A percentile compares a stretch with the other conserved stretches of the same genome.
Conservation (phyloP, 306 rosid species). For the Carpinus fangiana region DNA sequence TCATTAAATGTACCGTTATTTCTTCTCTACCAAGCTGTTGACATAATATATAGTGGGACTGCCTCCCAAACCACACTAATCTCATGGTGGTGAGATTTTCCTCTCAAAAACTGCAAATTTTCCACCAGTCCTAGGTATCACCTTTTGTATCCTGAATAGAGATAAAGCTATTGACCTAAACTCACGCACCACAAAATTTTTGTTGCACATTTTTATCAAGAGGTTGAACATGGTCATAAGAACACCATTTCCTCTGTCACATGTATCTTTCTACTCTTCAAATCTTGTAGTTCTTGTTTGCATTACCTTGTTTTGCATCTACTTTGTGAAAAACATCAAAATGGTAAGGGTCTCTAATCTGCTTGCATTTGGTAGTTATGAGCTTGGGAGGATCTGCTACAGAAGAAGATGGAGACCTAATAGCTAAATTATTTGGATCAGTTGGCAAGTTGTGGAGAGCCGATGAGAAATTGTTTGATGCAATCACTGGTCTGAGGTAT, state of each 20-base stretch:
- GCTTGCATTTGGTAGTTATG: slow-evolving; percentile 61
- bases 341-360: background rate
- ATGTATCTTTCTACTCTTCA: background rate
- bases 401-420: slow-evolving; percentile 72
- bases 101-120: background rate
- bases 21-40: background rate
- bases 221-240: background rate
- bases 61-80: background rate
- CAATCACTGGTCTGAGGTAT: slow-evolving; percentile 89
- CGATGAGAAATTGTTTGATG: slow-evolving; percentile 88
- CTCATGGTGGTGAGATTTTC: background rate
- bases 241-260: background rate
- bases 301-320: background rate
- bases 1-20: background rate
- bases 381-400: slow-evolving; percentile 82
- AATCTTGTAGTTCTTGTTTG: background rate
- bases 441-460: slow-evolving; percentile 87
- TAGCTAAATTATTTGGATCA: slow-evolving; percentile 77
- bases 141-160: background rate
- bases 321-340: background rate
- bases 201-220: background rate
- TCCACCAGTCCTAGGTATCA: too few relatives aligned
- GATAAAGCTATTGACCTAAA: background rate
- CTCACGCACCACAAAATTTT: background rate
- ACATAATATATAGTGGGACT: background rate